Conservation (phyloP, 768 basidiomycete species). For the Mycena albidolilacea region DNA sequence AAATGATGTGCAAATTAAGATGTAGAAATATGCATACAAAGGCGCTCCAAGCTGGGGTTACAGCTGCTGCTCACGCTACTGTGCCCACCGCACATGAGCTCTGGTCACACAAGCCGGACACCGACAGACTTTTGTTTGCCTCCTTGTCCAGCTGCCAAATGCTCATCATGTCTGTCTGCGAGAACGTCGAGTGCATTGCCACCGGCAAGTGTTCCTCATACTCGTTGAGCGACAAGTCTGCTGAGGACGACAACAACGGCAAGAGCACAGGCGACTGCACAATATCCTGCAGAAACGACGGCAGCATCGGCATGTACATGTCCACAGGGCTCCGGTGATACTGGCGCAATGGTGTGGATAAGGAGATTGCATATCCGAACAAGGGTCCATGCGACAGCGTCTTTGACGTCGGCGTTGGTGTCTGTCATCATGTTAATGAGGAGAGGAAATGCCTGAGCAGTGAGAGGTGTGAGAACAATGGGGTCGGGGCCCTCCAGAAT, state of each 20-base stretch:
- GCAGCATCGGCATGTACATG: conserved; percentile 64
- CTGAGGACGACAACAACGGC: conserved; percentile 76
- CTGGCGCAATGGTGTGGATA: conserved; percentile 72
- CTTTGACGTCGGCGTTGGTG: conserved; percentile 87
- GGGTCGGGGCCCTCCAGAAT: conserved; percentile 98
- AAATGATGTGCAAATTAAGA: conserved; percentile 29
- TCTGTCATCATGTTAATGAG: conserved; percentile 98
- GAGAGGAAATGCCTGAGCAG: conserved; percentile 93
- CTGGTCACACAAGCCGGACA: conserved; percentile 59
- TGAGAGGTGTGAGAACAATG: conserved; percentile 87
- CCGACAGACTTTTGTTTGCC: conserved; percentile 68
- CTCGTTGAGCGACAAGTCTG: conserved; percentile 77
- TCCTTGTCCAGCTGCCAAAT: conserved; percentile 85
- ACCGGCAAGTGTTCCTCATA: conserved; percentile 56
- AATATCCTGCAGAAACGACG: conserved; percentile 83
- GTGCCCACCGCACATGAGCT: conserved; percentile 50
- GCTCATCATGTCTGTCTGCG: conserved; percentile 54
- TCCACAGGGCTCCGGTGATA: conserved; percentile 26
- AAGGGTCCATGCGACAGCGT: conserved; percentile 98
- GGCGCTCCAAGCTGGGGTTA: conserved; percentile 47
- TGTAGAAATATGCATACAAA: conserved; percentile 30
- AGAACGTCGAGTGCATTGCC: conserved; percentile 45
- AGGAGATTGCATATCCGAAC: conserved; percentile 95
- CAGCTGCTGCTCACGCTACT: conserved; percentile 57
- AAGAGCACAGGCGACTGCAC: conserved; percentile 78